These are phyloP conservation scores for Claviceps sp. DNA, from an alignment of 2,329 filamentous ascomycete species.

Conservation along the genomic window DNA sequence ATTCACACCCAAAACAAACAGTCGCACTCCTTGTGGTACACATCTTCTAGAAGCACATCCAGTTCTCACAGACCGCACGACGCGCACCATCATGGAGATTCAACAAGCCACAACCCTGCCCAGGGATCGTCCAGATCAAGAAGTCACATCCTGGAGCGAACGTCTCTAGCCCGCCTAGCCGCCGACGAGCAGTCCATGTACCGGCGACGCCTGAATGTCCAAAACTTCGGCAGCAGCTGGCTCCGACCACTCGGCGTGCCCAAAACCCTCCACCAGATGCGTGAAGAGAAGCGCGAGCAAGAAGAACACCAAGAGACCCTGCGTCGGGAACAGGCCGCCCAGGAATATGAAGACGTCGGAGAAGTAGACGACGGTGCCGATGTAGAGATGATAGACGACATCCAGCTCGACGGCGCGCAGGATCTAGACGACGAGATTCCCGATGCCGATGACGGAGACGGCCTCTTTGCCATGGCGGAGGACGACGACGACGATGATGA, in stretches of 20 bases:
- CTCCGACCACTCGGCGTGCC: conserved; percentile 74
- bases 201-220: conserved; percentile 66
- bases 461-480: conserved; percentile 36
- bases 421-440: conserved; percentile 66
- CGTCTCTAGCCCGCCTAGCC: conserved; percentile 54
- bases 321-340: conserved; percentile 54
- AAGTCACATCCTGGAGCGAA: conserved; percentile 37
- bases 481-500: conserved; percentile 26
- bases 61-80: conserved; percentile 21
- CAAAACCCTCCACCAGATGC: conserved; percentile 82
- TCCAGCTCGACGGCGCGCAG: conserved; percentile 39
- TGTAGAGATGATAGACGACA: conserved; percentile 37
- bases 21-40: conserved; percentile 65
- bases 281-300: conserved; percentile 78
- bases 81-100: conserved; percentile 17
- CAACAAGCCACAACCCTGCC: conserved; percentile 16
- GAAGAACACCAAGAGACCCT: conserved; percentile 71
- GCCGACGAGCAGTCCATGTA: conserved; percentile 67
- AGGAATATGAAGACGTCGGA: conserved; percentile 61
- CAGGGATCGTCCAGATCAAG: conserved; percentile 22
- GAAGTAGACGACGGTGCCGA: conserved; percentile 28
- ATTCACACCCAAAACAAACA: conserved; percentile 16
- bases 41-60: conserved; percentile 42
- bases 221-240: conserved; percentile 81
- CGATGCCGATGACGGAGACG: conserved; percentile 37